Evolutionary conservation across 2,329 filamentous ascomycete species (phyloP).

Genomic region (Ophiostoma montium): DNA sequence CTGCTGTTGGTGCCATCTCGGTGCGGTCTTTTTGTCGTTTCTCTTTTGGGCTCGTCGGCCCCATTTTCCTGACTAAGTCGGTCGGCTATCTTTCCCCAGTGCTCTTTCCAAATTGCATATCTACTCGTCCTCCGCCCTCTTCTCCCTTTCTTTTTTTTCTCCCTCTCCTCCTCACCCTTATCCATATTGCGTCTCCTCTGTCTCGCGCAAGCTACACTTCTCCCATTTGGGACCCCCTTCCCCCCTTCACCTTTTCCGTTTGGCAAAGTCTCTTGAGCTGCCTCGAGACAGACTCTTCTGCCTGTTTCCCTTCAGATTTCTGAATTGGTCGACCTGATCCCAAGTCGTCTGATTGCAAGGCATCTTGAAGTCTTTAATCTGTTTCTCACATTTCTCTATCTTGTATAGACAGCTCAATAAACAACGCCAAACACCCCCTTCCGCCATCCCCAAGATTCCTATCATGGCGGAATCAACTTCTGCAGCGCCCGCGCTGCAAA

Average conservation of each 20-base stretch:
- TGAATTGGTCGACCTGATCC: background rate
- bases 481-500: conserved; percentile 43
- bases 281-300: conserved; percentile 8
- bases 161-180: background rate
- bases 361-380: conserved; percentile 4
- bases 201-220: conserved; percentile 4
- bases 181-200: conserved; percentile 2
- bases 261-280: conserved; percentile 10
- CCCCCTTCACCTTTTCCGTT: conserved; percentile 2
- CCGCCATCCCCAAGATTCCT: conserved; percentile 3
- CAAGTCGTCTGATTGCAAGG: background rate
- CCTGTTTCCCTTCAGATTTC: background rate
- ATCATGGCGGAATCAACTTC: conserved; percentile 42
- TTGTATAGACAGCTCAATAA: conserved; percentile 10
- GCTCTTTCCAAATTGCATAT: background rate
- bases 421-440: conserved; percentile 13
- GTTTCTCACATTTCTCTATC: conserved; percentile 9
- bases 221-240: conserved; percentile 4
- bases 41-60: background rate
- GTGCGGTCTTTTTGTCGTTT: background rate
- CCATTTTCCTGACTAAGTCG: background rate
- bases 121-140: background rate
- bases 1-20: background rate
- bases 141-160: background rate
- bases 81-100: conserved; percentile 2